A percentile compares a stretch with the other conserved stretches of the same genome.
phyloP scores from a whole-genome alignment of 1,284 basidiomycete genomes.

The Amylostereum areolatum region DNA sequence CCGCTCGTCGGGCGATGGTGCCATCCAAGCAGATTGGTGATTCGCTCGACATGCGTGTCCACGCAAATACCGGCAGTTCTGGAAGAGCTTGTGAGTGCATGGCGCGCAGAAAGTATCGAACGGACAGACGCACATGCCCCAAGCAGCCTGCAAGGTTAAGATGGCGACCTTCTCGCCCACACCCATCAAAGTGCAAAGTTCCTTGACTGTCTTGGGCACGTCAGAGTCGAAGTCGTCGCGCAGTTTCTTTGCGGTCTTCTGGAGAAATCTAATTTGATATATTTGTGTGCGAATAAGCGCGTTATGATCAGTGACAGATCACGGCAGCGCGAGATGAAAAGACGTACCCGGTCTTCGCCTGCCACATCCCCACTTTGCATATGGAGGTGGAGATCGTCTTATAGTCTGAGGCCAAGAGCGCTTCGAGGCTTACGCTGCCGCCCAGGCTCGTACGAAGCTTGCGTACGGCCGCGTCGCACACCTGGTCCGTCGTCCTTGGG shows the following conservation, averaged over 20 bases:
- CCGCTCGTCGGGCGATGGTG: constrained; percentile 77
- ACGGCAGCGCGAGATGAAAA: background rate
- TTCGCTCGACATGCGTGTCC: constrained; percentile 93
- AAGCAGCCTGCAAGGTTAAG: constrained; percentile 76
- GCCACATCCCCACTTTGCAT: constrained; percentile 90
- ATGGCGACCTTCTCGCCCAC: constrained; percentile 95
- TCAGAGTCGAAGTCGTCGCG: constrained; percentile 72
- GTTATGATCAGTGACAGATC: too few relatives aligned
- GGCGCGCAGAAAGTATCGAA: background rate
- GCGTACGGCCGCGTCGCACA: constrained; percentile 79
- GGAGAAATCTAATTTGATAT: too few relatives aligned
- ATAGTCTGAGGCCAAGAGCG: constrained; percentile 61
- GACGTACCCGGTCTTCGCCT: constrained; percentile 72
- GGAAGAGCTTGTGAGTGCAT: constrained; percentile 1
- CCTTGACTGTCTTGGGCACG: constrained; percentile 82
- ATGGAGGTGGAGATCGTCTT: constrained; percentile 68
- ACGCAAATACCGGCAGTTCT: constrained; percentile 95
- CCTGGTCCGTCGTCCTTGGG: constrained; percentile 91
- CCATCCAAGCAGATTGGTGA: constrained; percentile 91
- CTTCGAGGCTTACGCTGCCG: constrained; percentile 73
- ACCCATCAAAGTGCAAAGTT: constrained; percentile 77
- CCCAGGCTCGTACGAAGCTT: constrained; percentile 73
- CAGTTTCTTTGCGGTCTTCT: constrained; percentile 62
- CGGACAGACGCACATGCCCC: constrained; percentile 65
- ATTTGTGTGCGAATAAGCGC: constrained; percentile 46